Evolutionary conservation across 345 rosid genomes (phyloP), one percentile per base, ranked within the genome.

Genomic region (Rhodomyrtus tomentosa): DNA sequence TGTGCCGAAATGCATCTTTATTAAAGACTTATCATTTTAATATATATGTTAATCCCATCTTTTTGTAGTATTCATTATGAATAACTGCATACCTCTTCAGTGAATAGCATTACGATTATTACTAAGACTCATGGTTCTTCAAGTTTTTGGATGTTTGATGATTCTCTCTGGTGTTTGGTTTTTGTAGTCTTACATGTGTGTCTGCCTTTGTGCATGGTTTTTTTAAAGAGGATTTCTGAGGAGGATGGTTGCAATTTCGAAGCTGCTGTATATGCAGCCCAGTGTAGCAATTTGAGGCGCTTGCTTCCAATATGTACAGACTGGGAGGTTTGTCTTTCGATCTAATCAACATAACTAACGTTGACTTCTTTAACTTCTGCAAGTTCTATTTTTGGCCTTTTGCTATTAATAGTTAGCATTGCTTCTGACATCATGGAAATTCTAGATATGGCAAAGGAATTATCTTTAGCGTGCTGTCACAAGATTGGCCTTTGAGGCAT

Each of bases 241-340:
- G 95, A 92, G 89, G 90, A 90, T 88, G 96, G 94, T 83, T 90
- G 96, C 81, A 97, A 95, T 89, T 93, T 89, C 87, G 99, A 97
- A 93, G 89, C 92, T 84, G 99, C 96, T 87, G 91, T 95, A 49
- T 95, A 93, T 91, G 98, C 99, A 85, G 88, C 91, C 58, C 98
- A 91, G 72, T 97, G 98, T 90, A 93, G 99, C 92, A 92, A 97
- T 90, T 90, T 97, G 83, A 94, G 90, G 92, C 94, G 93, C 76
- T 90, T 95, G 94, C 94, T 97, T 90, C 94, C 98, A 50, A 87
- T 92, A 86, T 95, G 99, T 90, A 90, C 95, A 27, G 98, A 97
- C 90, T 97, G 99, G 99, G 99, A 97, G 99, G 98, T 97, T 90
- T 38, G 62, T 52, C 50, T 85, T 85, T 58, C 22, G 12, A 84